These are phyloP conservation scores for Fusarium marasasianum DNA, from an alignment of 2,329 filamentous ascomycete genomes.

Conservation along the genomic window DNA sequence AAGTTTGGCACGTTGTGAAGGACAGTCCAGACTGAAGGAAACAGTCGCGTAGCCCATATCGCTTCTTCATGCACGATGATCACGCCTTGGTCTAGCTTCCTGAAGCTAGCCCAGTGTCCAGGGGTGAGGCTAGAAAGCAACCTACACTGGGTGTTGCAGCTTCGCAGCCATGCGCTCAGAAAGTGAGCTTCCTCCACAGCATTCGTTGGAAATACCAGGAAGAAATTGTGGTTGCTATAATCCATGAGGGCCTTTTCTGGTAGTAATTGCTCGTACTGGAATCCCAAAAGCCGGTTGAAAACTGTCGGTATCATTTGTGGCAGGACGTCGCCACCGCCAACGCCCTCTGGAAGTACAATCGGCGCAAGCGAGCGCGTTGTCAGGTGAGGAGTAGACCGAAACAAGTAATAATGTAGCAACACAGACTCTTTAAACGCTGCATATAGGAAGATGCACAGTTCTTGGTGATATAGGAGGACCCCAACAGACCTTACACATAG, in stretches of 20 bases:
- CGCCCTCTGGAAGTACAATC: slow-evolving; percentile 15
- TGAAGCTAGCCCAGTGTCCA: slow-evolving; percentile 61
- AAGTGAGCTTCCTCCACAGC: slow-evolving; percentile 48
- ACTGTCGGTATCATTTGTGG: slow-evolving; percentile 34
- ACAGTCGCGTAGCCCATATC: slow-evolving; percentile 49
- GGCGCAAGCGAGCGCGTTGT: slow-evolving; percentile 40
- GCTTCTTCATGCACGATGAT: slow-evolving; percentile 59
- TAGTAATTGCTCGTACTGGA: slow-evolving; percentile 47
- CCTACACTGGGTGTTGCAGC: slow-evolving; percentile 51
- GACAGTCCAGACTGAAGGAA: slow-evolving; percentile 50
- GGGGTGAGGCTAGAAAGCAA: slow-evolving; percentile 53
- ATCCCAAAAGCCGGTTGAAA: slow-evolving; percentile 44
- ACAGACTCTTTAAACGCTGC: slow-evolving; percentile 31
- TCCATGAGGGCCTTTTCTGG: slow-evolving; percentile 23
- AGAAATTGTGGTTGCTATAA: slow-evolving; percentile 50
- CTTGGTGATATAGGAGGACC: slow-evolving; percentile 45
- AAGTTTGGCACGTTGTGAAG: slow-evolving; percentile 45
- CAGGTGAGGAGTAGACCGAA: slow-evolving; percentile 42
- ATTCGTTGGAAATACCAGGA: slow-evolving; percentile 58
- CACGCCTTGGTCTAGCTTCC: slow-evolving; percentile 39
- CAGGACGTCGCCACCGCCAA: slow-evolving; percentile 5
- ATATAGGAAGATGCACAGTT: slow-evolving; percentile 53
- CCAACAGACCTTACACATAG: slow-evolving; percentile 51
- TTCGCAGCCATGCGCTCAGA: slow-evolving; percentile 57
- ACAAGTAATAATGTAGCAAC: slow-evolving; percentile 51